Percentiles rank a stretch among this genome's conserved stretches.
These are phyloP conservation scores for Mycena galopus DNA, from an alignment of 768 basidiomycete genomes.

Conservation along the genomic window DNA sequence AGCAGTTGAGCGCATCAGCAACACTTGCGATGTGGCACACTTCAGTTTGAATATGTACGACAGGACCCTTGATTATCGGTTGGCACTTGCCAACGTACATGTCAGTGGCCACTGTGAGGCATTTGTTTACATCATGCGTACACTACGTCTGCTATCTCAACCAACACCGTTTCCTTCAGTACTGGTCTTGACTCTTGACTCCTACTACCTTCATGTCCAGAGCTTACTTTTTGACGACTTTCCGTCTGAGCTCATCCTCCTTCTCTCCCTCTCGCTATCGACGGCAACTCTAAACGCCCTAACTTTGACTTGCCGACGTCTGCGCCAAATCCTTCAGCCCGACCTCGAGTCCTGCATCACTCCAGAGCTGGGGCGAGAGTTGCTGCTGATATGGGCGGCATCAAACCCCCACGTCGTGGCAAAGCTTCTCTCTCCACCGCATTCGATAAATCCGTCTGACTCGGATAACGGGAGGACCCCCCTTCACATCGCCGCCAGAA, in stretches of 20 bases:
- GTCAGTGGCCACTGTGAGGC: too few relatives aligned
- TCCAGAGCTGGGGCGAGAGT: not conserved
- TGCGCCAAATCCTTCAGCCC: conserved; percentile 22
- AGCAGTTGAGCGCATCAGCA: too few relatives aligned
- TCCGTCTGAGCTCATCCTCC: conserved; percentile 19
- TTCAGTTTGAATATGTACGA: too few relatives aligned
- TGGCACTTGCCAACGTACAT: too few relatives aligned
- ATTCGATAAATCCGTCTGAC: not conserved
- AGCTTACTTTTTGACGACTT: conserved; percentile 10
- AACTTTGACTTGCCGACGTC: not conserved
- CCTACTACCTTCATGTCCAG: too few relatives aligned
- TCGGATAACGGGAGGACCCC: not conserved
- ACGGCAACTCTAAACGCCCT: conserved; percentile 8
- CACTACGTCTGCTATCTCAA: too few relatives aligned
- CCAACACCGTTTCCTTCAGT: too few relatives aligned
- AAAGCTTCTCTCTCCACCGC: not conserved
- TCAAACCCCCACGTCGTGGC: not conserved
- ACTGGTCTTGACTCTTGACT: too few relatives aligned
- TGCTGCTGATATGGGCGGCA: not conserved
- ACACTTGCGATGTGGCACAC: too few relatives aligned
- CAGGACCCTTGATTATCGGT: too few relatives aligned
- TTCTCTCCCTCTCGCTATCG: not conserved
- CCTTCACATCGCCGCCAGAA: not conserved
- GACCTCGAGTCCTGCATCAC: conserved; percentile 9
- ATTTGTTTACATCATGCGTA: too few relatives aligned